Percentiles rank a stretch among this genome's conserved stretches.
phyloP scores from a whole-genome alignment of 2,329 filamentous ascomycete genomes.

The Mariannaea sp. region DNA sequence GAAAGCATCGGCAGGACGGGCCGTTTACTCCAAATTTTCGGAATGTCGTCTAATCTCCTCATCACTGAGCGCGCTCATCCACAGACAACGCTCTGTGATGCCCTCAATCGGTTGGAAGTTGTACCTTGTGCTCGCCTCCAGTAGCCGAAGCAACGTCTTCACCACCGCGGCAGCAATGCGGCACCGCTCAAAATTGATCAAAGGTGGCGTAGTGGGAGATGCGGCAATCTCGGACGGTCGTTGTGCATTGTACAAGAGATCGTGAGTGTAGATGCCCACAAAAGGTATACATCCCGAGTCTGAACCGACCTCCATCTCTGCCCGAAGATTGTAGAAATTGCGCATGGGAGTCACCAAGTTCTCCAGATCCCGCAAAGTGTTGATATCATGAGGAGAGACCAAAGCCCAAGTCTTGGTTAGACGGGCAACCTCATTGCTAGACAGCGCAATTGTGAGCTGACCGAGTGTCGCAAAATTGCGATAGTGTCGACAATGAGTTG shows the following conservation, averaged over 20 bases:
- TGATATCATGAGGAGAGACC: conserved; percentile 67
- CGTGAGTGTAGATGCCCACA: conserved; percentile 82
- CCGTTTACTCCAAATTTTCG: conserved; percentile 51
- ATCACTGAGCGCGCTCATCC: conserved; percentile 78
- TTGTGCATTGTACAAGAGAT: conserved; percentile 81
- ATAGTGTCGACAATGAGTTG: conserved; percentile 72
- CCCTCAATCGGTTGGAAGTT: conserved; percentile 75
- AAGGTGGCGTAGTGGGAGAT: conserved; percentile 66
- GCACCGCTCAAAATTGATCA: conserved; percentile 84
- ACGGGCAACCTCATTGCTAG: conserved; percentile 72
- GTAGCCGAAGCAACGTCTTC: conserved; percentile 77
- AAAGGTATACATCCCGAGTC: conserved; percentile 82
- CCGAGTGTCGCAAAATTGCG: conserved; percentile 86
- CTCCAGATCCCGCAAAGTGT: conserved; percentile 71
- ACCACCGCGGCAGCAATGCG: conserved; percentile 76
- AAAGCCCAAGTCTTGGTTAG: conserved; percentile 73
- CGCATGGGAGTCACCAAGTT: conserved; percentile 73
- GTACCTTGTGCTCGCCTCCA: conserved; percentile 79
- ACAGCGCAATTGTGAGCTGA: conserved; percentile 77
- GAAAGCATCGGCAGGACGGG: not conserved
- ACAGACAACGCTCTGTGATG: conserved; percentile 80
- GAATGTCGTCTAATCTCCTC: conserved; percentile 70
- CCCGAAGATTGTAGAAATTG: conserved; percentile 77
- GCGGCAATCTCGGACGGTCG: conserved; percentile 75
- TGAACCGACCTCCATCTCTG: conserved; percentile 74